phyloP scores from a whole-genome alignment of 1,284 basidiomycete species.

The Somion occarium region DNA sequence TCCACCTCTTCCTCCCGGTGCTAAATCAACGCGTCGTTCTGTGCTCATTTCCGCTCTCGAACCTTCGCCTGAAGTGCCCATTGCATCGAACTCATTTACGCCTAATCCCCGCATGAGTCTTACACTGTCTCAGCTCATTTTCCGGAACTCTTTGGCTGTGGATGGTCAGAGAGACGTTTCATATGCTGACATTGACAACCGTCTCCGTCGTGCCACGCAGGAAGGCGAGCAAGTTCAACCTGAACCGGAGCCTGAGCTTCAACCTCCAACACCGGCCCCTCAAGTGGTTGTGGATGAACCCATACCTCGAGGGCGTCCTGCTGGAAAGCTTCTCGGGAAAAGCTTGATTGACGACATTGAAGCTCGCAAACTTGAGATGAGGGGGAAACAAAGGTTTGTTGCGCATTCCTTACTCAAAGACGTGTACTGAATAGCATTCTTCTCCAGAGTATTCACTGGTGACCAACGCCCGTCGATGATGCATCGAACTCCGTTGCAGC shows the following conservation, averaged over 20 bases:
- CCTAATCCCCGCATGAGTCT: slow-evolving; percentile 72
- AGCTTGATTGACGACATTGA: slow-evolving; percentile 81
- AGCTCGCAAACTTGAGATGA: slow-evolving; percentile 68
- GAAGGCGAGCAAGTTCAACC: slow-evolving; percentile 68
- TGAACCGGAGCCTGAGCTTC: slow-evolving; percentile 35
- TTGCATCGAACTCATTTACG: slow-evolving; percentile 66
- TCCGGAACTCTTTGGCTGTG: slow-evolving; percentile 67
- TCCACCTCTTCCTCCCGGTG: slow-evolving; percentile 64
- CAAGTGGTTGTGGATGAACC: slow-evolving; percentile 33
- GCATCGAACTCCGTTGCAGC: slow-evolving; percentile 52
- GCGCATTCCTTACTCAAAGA: too few species aligned
- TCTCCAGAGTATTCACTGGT: slow-evolving; percentile 59
- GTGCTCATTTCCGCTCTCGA: slow-evolving; percentile 29
- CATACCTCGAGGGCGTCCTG: slow-evolving; percentile 40
- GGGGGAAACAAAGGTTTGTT: slow-evolving; percentile 64
- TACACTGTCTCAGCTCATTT: slow-evolving; percentile 72
- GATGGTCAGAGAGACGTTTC: slow-evolving; percentile 61
- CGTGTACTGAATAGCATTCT: slow-evolving; percentile 4
- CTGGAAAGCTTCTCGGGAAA: slow-evolving; percentile 75
- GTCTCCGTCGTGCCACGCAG: slow-evolving; percentile 58
- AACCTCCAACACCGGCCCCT: slow-evolving; percentile 22
- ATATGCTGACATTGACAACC: slow-evolving; percentile 52
- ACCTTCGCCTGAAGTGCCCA: slow-evolving; percentile 29
- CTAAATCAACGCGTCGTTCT: slow-evolving; percentile 50
- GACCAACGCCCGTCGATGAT: slow-evolving; percentile 84